Conservation (phyloP, 1,284 basidiomycete genomes). For the Volvariella volvacea region DNA sequence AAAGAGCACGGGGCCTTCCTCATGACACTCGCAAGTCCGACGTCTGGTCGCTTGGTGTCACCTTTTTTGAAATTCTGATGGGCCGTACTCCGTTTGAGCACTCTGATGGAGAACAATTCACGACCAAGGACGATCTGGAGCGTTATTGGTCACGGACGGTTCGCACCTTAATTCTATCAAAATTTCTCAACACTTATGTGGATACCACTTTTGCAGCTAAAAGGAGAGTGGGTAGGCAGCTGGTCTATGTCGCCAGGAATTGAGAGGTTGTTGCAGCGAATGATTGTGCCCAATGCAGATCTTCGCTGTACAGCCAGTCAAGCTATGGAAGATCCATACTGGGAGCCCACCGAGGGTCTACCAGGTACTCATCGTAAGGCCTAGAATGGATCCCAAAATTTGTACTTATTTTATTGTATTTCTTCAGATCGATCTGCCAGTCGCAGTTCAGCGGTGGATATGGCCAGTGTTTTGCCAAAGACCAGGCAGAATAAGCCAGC, state of each 20-base stretch:
- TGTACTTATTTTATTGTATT: conserved; percentile 6
- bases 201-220: conserved; percentile 32
- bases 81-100: conserved; percentile 90
- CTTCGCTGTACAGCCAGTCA: conserved; percentile 60
- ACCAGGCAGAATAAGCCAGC: conserved; percentile 30
- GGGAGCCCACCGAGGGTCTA: conserved; percentile 31
- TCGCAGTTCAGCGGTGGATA: conserved; percentile 43
- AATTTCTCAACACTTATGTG: conserved; percentile 2
- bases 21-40: conserved; percentile 93
- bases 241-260: conserved; percentile 65
- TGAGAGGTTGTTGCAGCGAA: conserved; percentile 63
- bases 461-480: conserved; percentile 39
- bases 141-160: conserved; percentile 81
- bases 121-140: conserved; percentile 77
- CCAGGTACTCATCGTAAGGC: conserved; percentile 27
- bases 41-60: conserved; percentile 88
- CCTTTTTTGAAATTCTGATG: conserved; percentile 87
- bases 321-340: conserved; percentile 64
- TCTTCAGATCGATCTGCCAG: conserved; percentile 43
- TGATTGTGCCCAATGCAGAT: conserved; percentile 75
- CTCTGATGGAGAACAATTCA: conserved; percentile 73
- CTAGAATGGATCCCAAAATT: too few relatives aligned
- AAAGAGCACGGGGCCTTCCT: conserved; percentile 75
- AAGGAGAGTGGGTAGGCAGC: conserved; percentile 79
- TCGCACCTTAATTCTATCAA: conserved; percentile 13